These are phyloP conservation scores for Paecilomyces dactylethromorphus DNA, from an alignment of 2,329 filamentous ascomycete genomes.

Conservation along the genomic window DNA sequence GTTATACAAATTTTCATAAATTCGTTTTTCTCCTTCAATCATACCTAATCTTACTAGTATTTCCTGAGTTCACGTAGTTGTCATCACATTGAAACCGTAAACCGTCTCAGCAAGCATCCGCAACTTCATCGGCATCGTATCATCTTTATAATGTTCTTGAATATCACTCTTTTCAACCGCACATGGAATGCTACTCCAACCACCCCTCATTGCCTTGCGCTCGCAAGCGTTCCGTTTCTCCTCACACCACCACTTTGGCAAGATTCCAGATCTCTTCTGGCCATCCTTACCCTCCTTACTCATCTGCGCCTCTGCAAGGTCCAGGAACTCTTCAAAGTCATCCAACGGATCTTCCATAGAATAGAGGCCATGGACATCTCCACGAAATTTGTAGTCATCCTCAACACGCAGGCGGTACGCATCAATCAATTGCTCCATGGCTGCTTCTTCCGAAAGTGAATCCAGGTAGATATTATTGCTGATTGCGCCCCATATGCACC, in stretches of 20 bases:
- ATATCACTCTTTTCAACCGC: constrained; percentile 30
- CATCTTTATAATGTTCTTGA: constrained; percentile 38
- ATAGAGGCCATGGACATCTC: constrained; percentile 14
- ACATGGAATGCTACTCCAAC: constrained; percentile 24
- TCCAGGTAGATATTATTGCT: constrained; percentile 14
- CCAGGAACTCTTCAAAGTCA: constrained; percentile 25
- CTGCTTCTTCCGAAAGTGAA: constrained; percentile 13
- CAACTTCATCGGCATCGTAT: constrained; percentile 44
- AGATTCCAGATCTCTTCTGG: constrained; percentile 21
- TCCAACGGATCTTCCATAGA: constrained; percentile 28
- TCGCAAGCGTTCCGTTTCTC: constrained; percentile 36
- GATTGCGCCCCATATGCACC: constrained; percentile 17
- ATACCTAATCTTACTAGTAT: not conserved
- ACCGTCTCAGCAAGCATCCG: constrained; percentile 42
- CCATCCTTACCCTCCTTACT: constrained; percentile 25
- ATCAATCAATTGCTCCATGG: constrained; percentile 18
- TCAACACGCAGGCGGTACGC: constrained; percentile 23
- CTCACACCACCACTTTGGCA: constrained; percentile 42
- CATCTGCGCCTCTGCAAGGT: constrained; percentile 26
- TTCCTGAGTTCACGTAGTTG: not conserved
- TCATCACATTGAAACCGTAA: constrained; percentile 17
- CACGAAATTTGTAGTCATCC: constrained; percentile 11
- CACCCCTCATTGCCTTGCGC: constrained; percentile 19
- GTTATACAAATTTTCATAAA: not conserved
- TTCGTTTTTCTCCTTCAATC: not conserved